Evolutionary conservation across 306 rosid species (phyloP).

Genomic region (Castanea mollissima): DNA sequence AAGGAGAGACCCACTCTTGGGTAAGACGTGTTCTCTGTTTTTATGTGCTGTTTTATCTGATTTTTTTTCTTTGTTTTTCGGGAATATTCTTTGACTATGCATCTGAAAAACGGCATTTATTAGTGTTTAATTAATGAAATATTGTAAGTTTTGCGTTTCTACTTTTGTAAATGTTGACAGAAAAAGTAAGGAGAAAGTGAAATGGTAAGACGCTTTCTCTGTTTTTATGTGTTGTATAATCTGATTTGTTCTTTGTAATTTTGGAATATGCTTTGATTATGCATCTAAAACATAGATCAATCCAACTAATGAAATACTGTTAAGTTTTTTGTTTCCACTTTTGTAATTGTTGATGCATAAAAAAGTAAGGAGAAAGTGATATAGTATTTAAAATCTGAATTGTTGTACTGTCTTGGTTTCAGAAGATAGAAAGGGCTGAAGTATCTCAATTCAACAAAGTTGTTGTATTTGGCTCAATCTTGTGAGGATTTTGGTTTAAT

Average conservation of each 20-base stretch:
- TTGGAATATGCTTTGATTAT: no score
- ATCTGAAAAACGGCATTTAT: no score
- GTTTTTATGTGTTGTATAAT: neutral
- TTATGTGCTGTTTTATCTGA: neutral
- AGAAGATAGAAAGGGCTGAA: neutral
- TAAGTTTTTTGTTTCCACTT: neutral
- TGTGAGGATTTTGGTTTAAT: neutral
- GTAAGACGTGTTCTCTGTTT: slow-evolving; percentile 38
- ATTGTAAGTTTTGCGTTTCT: neutral
- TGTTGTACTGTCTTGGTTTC: neutral
- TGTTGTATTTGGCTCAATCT: neutral
- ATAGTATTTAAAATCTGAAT: neutral
- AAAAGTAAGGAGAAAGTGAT: neutral
- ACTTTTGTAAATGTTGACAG: neutral
- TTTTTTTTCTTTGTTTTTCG: neutral
- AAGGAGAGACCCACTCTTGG: slow-evolving; percentile 99
- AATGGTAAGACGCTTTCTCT: slow-evolving; percentile 45
- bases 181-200: neutral
- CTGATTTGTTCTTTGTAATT: neutral
- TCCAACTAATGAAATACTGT: neutral
- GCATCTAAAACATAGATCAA: neutral
- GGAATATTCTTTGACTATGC: no score
- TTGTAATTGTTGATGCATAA: neutral
- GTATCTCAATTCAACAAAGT: neutral
- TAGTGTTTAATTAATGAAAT: neutral